These are phyloP conservation scores for Leishmania mexicana DNA, from an alignment of 208 protist species.

Conservation along the genomic window DNA sequence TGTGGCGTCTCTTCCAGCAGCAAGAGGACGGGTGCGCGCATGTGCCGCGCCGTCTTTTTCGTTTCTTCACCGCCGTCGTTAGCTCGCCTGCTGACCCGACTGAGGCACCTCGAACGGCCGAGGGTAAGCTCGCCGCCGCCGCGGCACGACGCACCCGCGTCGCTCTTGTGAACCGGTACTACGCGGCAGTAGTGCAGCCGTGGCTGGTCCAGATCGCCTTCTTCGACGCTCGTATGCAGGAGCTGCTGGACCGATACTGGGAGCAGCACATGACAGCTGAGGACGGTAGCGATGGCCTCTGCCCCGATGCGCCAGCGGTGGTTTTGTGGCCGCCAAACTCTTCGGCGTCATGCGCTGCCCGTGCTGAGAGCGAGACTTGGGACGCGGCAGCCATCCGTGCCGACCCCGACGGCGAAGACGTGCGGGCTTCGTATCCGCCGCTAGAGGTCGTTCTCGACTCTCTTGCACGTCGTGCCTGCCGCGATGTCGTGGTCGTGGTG, in stretches of 20 bases:
- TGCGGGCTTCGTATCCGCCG: constrained; percentile 20
- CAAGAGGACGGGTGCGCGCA: not conserved
- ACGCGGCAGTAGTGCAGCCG: constrained; percentile 39
- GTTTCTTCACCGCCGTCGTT: constrained; percentile 28
- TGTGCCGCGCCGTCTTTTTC: constrained; percentile 5
- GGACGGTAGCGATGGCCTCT: not conserved
- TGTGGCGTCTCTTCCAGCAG: constrained; percentile 13
- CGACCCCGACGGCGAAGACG: not conserved
- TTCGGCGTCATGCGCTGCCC: not conserved
- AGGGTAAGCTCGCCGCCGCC: no score
- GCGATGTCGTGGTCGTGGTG: constrained; percentile 24
- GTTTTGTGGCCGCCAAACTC: constrained; percentile 29
- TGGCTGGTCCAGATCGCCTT: constrained; percentile 41
- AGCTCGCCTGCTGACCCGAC: not conserved
- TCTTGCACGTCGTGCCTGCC: constrained; percentile 6
- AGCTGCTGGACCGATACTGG: constrained; percentile 40
- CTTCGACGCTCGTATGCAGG: constrained; percentile 37
- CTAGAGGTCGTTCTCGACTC: constrained; percentile 41
- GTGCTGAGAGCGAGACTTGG: not conserved
- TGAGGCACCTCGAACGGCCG: no score
- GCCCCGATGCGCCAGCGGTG: constrained; percentile 15
- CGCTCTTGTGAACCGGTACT: constrained; percentile 52
- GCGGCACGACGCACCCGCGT: not conserved
- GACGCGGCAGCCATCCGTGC: not conserved
- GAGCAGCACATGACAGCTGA: constrained; percentile 31